phyloP scores from a whole-genome alignment of 495 filamentous ascomycete species.

The Diplogelasinospora grovesii region DNA sequence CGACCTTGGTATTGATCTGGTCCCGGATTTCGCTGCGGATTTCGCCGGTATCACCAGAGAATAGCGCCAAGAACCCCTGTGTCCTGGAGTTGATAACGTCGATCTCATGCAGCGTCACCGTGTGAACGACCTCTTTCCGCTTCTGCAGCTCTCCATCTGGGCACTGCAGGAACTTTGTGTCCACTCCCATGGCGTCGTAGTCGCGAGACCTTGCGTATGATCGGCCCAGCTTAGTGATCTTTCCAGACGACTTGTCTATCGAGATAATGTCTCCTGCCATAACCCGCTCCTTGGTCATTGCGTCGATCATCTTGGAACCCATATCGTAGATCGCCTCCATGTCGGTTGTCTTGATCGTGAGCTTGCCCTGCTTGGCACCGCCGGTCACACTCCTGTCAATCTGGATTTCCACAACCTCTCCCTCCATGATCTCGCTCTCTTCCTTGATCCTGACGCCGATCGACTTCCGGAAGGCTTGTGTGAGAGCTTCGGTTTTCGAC shows the following conservation, averaged over 20 bases:
- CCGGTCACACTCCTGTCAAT: slow-evolving; percentile 96
- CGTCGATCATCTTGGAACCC: slow-evolving; percentile 98
- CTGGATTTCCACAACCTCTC: slow-evolving; percentile 98
- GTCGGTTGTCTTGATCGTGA: slow-evolving; percentile 98
- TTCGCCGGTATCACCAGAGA: slow-evolving; percentile 97
- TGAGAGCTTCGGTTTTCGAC: slow-evolving; percentile 97
- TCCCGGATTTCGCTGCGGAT: slow-evolving; percentile 94
- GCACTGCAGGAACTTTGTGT: slow-evolving; percentile 96
- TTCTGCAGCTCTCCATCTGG: slow-evolving; percentile 98
- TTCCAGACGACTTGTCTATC: slow-evolving; percentile 95
- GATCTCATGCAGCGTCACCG: slow-evolving; percentile 94
- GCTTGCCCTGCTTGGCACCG: slow-evolving; percentile 94
- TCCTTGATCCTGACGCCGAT: slow-evolving; percentile 97
- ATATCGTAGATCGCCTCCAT: slow-evolving; percentile 99
- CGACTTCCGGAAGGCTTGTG: slow-evolving; percentile 93
- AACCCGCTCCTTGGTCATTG: slow-evolving; percentile 97
- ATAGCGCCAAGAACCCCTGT: slow-evolving; percentile 92
- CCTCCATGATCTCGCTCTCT: slow-evolving; percentile 98
- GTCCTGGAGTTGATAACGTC: slow-evolving; percentile 98
- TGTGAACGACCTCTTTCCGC: slow-evolving; percentile 93
- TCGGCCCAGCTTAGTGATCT: slow-evolving; percentile 92
- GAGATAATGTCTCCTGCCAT: slow-evolving; percentile 97
- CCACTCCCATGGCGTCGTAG: slow-evolving; percentile 98
- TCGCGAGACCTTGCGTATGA: slow-evolving; percentile 91
- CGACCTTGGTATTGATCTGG: slow-evolving; percentile 98